phyloP scores from a whole-genome alignment of 768 basidiomycete species.

The Mycena alexandri region DNA sequence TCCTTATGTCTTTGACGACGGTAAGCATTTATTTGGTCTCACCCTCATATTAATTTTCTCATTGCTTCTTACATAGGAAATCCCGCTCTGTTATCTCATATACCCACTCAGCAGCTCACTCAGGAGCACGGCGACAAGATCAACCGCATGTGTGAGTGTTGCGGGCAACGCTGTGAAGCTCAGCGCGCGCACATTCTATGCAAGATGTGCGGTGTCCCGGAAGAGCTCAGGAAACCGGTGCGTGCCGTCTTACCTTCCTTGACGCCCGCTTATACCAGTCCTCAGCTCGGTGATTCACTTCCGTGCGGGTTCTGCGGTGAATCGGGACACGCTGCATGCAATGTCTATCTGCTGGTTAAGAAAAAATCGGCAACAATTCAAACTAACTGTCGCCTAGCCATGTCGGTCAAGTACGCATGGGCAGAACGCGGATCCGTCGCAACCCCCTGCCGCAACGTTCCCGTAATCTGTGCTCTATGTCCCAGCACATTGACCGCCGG shows the following conservation, averaged over 20 bases:
- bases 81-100: background rate
- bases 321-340: background rate
- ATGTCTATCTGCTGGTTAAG: background rate
- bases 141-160: slow-evolving; percentile 19
- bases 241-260: too few species aligned
- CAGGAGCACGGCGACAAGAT: background rate
- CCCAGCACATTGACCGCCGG: background rate
- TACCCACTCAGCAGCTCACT: slow-evolving; percentile 14
- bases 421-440: background rate
- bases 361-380: background rate
- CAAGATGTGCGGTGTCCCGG: too few species aligned
- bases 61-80: background rate
- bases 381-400: background rate
- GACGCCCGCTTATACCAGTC: too few species aligned
- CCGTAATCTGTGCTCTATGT: slow-evolving; percentile 15
- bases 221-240: too few species aligned
- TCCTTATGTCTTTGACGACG: slow-evolving; percentile 25
- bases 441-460: slow-evolving; percentile 24
- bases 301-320: background rate
- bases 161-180: background rate
- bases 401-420: background rate
- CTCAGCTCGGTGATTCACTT: too few species aligned
- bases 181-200: too few species aligned
- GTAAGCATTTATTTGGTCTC: slow-evolving; percentile 1
- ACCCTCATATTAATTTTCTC: background rate